These are phyloP conservation scores for Fusarium begoniae DNA, from an alignment of 2,329 filamentous ascomycete species.

Conservation along the genomic window DNA sequence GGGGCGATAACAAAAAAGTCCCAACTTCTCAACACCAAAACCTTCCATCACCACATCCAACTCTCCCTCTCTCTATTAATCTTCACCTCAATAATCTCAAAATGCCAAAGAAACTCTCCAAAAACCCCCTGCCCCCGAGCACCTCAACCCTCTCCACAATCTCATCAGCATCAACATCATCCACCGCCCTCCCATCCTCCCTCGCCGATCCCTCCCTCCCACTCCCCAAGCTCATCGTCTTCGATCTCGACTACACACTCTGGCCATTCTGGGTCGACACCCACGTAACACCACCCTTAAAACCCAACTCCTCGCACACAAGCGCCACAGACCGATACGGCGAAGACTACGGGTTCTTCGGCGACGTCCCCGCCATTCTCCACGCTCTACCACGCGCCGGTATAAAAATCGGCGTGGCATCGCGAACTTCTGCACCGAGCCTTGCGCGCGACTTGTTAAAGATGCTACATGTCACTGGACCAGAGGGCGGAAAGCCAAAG, in stretches of 20 bases:
- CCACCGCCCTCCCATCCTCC: constrained; percentile 50
- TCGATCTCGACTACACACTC: constrained; percentile 98
- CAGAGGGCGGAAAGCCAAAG: constrained; percentile 42
- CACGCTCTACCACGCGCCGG: constrained; percentile 61
- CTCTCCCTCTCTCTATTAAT: no score
- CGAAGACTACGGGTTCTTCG: constrained; percentile 76
- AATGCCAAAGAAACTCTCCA: constrained; percentile 49
- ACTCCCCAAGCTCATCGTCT: constrained; percentile 84
- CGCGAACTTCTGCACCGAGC: constrained; percentile 81
- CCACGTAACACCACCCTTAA: constrained; percentile 80
- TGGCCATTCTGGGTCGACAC: constrained; percentile 99
- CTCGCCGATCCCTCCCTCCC: constrained; percentile 66
- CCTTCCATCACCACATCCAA: not conserved
- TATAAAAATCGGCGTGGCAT: constrained; percentile 75
- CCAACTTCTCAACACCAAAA: constrained; percentile 17
- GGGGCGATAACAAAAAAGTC: constrained; percentile 18
- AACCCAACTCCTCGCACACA: constrained; percentile 54
- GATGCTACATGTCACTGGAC: constrained; percentile 65
- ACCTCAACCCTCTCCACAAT: constrained; percentile 34
- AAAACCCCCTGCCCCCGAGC: constrained; percentile 35
- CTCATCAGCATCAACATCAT: constrained; percentile 47
- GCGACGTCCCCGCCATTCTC: constrained; percentile 73
- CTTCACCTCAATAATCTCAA: not conserved
- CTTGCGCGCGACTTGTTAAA: constrained; percentile 84
- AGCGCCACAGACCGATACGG: constrained; percentile 64